Evolutionary conservation across 345 rosid genomes (phyloP).

Genomic region (Gossypium herbaceum): DNA sequence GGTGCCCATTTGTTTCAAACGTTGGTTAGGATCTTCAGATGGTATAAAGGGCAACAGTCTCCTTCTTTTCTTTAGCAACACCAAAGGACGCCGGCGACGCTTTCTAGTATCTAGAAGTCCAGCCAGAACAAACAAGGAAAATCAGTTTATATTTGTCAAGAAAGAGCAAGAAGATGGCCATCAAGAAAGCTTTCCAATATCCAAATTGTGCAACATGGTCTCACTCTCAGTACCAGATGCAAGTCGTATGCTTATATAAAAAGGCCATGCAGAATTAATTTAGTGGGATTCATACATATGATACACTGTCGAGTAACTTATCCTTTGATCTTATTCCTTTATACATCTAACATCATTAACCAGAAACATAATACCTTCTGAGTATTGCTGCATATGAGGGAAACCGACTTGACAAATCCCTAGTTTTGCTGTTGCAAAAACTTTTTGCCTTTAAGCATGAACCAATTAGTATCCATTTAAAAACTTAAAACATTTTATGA

Average conservation of each 20-base stretch:
- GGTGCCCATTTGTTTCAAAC: slow-evolving; percentile 70
- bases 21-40: slow-evolving; percentile 54
- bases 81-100: slow-evolving; percentile 64
- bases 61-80: slow-evolving; percentile 73
- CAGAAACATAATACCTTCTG: background rate
- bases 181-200: background rate
- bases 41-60: slow-evolving; percentile 70
- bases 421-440: background rate
- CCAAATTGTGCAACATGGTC: background rate
- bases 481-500: background rate
- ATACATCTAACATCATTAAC: background rate
- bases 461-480: background rate
- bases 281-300: background rate
- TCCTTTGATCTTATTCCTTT: background rate
- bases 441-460: background rate
- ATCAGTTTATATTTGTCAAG: slow-evolving; percentile 11
- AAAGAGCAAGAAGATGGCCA: slow-evolving; percentile 13
- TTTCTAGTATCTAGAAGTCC: slow-evolving; percentile 43
- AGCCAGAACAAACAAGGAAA: slow-evolving; percentile 15
- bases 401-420: background rate
- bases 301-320: background rate
- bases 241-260: background rate
- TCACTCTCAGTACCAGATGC: background rate
- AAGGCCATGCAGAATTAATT: background rate
- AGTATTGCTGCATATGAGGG: background rate